phyloP scores from a whole-genome alignment of 768 basidiomycete species.

The Suillus luteus region DNA sequence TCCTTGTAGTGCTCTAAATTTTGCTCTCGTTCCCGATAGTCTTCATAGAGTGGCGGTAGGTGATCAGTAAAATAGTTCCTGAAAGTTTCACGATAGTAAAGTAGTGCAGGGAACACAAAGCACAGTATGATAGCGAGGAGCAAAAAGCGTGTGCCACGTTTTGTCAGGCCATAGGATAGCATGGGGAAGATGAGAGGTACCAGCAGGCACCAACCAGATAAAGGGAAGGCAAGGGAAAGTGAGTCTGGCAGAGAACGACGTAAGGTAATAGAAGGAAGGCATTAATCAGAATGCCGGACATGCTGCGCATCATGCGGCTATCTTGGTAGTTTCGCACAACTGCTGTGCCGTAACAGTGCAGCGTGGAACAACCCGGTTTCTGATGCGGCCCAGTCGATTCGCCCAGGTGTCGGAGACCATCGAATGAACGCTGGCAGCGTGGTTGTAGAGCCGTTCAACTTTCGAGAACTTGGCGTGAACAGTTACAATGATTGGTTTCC shows the following conservation, averaged over 20 bases:
- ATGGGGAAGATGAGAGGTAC: slow-evolving; percentile 14
- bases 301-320: background rate
- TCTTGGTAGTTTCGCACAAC: background rate
- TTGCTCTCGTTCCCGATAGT: slow-evolving; percentile 40
- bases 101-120: background rate
- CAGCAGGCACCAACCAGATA: background rate
- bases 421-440: too few relatives aligned
- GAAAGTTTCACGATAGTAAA: background rate
- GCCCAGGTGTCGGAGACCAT: too few relatives aligned
- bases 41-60: slow-evolving; percentile 45
- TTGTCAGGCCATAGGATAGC: slow-evolving; percentile 25
- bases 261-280: background rate
- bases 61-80: background rate
- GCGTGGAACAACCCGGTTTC: background rate
- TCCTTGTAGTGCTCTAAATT: slow-evolving; percentile 43
- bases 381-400: background rate
- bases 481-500: too few relatives aligned
- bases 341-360: background rate
- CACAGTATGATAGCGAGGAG: slow-evolving; percentile 5
- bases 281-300: background rate
- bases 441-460: too few relatives aligned
- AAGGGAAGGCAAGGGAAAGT: background rate
- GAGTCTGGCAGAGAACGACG: background rate
- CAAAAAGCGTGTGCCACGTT: slow-evolving; percentile 25
- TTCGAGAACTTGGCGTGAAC: too few relatives aligned